Base-by-base conservation (phyloP, 31 red algal genomes). In the Bonnemaisonia californica region DNA sequence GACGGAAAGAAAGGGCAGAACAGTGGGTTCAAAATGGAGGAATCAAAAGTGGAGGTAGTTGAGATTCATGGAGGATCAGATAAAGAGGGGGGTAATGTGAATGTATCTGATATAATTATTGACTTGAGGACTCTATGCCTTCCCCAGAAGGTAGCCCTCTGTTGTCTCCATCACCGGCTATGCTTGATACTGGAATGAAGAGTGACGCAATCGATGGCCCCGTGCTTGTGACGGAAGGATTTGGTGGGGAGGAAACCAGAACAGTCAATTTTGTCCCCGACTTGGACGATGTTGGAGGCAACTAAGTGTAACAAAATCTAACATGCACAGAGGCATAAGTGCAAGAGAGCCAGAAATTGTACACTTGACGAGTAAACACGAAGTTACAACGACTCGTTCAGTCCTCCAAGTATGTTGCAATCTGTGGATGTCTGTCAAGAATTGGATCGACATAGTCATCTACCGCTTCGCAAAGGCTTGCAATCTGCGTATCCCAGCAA, bases 401-500 rank as follows among this genome's bases (percentile, higher is more conserved):
- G 7, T 45, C 57, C 31, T 87, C 71, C 83, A 87, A 69, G 61
- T 77, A 62, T 13, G 75, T 60, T 33, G 80, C 74, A 54, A 92
- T 74, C 38, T 85, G 71, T 39, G 91, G 91, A 68, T 83, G 74
- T 28, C 79, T 77, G 28, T 81, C 39, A 38, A 93, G 37, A 76
- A 93, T 93, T 36, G 84, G 78, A 36, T 87, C 84, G 57, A 77
- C 77, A 34, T 71, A 84, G 62, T 80, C 71, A 64, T 93, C 91
- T 28, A 93, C 77, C n/a, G 76, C 83, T 28, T 58, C 34, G 54
- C 83, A 83, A 33, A 93, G 59, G 29, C 63, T 66, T 9, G 77
- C 71, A 16, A 93, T 93, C 28, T 83, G 84, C 11, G 62, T 60
- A 48, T 93, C 91, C 91, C 91, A 93, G 18, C 79, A n/a, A n/a